Percentiles rank a stretch among this genome's conserved stretches.
Evolutionary conservation across 306 rosid genomes (phyloP).

Genomic region (Ormosia emarginata): DNA sequence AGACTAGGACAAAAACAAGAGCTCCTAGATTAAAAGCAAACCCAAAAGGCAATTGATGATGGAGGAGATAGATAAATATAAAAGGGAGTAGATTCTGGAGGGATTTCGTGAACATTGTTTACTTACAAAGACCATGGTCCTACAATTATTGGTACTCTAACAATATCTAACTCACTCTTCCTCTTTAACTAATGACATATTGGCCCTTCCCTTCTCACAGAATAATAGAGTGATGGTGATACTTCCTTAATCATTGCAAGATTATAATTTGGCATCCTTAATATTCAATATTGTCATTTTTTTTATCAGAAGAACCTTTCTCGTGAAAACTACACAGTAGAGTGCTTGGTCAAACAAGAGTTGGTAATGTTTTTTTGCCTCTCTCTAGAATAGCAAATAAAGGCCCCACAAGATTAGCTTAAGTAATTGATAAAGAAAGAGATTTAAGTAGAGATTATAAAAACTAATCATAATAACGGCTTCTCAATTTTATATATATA

Average conservation of each 20-base stretch:
- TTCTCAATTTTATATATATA: no score
- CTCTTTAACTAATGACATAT: conserved; percentile 1
- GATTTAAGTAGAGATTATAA: not conserved
- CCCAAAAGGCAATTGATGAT: conserved; percentile 38
- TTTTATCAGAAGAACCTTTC: not conserved
- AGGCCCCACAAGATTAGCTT: not conserved
- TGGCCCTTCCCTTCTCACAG: conserved; percentile 8
- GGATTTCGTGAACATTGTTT: conserved; percentile 24
- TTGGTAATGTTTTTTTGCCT: not conserved
- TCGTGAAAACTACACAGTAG: not conserved
- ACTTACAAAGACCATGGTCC: conserved; percentile 2
- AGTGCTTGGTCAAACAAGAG: conserved; percentile 16
- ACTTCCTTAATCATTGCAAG: conserved; percentile 15
- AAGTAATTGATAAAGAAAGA: not conserved
- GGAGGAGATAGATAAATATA: conserved; percentile 30
- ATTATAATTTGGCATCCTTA: conserved; percentile 9
- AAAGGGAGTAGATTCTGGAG: conserved; percentile 29
- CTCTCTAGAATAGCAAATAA: not conserved
- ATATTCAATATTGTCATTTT: not conserved
- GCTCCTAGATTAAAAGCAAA: conserved; percentile 16
- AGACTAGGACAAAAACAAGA: conserved; percentile 27
- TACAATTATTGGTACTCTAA: conserved; percentile 25
- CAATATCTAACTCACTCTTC: not conserved
- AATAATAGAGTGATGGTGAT: conserved; percentile 19
- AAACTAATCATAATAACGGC: not conserved